These are phyloP conservation scores for Zea luxurians DNA, from an alignment of 176 grass and related monocot genomes.

Conservation along the genomic window DNA sequence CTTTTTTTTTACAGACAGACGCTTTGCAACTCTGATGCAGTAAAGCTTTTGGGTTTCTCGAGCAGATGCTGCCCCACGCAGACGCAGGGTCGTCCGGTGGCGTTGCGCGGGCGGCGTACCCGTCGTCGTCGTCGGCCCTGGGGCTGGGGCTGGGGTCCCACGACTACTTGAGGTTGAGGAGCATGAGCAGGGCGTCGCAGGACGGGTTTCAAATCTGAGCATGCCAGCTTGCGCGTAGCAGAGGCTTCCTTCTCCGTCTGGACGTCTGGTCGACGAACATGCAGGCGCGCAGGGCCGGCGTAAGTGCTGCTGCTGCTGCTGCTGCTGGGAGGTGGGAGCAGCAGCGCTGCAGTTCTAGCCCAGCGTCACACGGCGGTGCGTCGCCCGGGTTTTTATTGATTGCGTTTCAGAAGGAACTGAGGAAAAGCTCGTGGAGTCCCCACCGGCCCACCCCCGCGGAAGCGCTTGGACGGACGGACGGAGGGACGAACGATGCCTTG, in stretches of 20 bases:
- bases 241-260: not conserved
- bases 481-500: not conserved
- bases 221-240: conserved; percentile 23
- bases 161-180: not conserved
- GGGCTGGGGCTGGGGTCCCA: conserved; percentile 17
- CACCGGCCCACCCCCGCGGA: not conserved
- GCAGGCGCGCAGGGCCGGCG: conserved; percentile 20
- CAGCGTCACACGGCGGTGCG: not conserved
- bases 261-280: conserved; percentile 12
- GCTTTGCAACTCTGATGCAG: not conserved
- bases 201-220: conserved; percentile 54
- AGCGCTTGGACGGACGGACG: not conserved
- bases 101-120: conserved; percentile 47
- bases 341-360: too few species aligned
- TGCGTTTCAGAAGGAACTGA: conserved; percentile 40
- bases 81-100: conserved; percentile 52
- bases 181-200: conserved; percentile 49
- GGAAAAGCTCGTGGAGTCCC: conserved; percentile 17
- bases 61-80: conserved; percentile 56
- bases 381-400: conserved; percentile 16
- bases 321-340: conserved; percentile 26
- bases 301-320: conserved; percentile 15
- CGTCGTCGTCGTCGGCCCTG: conserved; percentile 30
- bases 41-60: not conserved
- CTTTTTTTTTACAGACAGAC: not conserved